A percentile compares a stretch with the other conserved stretches of the same genome.
phyloP scores from a whole-genome alignment of 306 rosid species.

The Lablab purpureus region DNA sequence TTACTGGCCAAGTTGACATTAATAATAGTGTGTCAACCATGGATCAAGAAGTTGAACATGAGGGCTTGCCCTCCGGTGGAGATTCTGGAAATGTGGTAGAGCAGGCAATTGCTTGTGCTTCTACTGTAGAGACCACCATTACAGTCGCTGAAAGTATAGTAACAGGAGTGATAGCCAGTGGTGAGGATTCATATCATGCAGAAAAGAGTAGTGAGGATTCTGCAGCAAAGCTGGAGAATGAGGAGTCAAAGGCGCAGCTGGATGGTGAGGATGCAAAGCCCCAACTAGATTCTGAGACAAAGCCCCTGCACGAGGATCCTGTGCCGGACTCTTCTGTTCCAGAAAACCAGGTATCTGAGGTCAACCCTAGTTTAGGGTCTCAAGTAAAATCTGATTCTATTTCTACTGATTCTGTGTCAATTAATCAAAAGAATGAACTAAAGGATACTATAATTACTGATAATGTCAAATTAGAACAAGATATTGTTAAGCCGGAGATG shows the following conservation, averaged over 20 bases:
- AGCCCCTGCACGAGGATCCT: constrained; percentile 60
- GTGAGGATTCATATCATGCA: constrained; percentile 47
- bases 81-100: constrained; percentile 52
- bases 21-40: constrained; percentile 44
- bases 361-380: constrained; percentile 94
- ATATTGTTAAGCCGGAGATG: constrained; percentile 91
- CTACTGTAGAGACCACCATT: constrained; percentile 54
- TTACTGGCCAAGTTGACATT: constrained; percentile 45
- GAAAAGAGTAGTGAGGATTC: constrained; percentile 56
- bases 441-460: constrained; percentile 99
- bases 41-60: constrained; percentile 53
- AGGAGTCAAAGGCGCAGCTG: constrained; percentile 55
- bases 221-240: constrained; percentile 56
- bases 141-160: constrained; percentile 52
- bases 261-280: constrained; percentile 55
- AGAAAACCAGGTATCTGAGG: constrained; percentile 98
- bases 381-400: constrained; percentile 98
- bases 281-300: constrained; percentile 63
- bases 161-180: constrained; percentile 51
- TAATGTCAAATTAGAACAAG: constrained; percentile 98
- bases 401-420: constrained; percentile 98
- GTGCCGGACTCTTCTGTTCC: constrained; percentile 65
- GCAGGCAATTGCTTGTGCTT: constrained; percentile 41
- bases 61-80: constrained; percentile 47
- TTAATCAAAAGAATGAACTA: constrained; percentile 98